These are phyloP conservation scores for Metarhizium album DNA, from an alignment of 2,329 filamentous ascomycete species.

Conservation along the genomic window DNA sequence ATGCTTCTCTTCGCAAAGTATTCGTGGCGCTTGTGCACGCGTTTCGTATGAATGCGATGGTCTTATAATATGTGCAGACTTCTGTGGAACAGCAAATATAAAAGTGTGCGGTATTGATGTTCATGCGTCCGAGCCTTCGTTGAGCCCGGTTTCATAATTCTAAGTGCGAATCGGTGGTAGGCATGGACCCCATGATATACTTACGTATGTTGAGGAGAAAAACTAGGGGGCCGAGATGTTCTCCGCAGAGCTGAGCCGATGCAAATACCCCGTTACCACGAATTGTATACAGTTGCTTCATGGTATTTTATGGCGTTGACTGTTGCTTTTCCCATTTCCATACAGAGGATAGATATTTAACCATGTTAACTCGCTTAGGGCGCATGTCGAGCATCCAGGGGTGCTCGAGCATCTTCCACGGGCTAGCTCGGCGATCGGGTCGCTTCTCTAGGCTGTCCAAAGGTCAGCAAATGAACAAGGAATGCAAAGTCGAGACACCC, in stretches of 20 bases:
- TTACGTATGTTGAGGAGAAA: not conserved
- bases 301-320: not conserved
- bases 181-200: not conserved
- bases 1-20: not conserved
- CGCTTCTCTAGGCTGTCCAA: conserved; percentile 79
- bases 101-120: not conserved
- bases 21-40: not conserved
- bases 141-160: not conserved
- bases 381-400: conserved; percentile 98
- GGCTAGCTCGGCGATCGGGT: conserved; percentile 72
- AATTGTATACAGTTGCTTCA: not conserved
- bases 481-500: conserved; percentile 31
- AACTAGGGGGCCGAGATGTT: not conserved
- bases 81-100: not conserved
- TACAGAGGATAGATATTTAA: conserved; percentile 82
- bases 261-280: not conserved
- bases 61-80: not conserved
- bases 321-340: conserved; percentile 83
- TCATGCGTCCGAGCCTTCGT: not conserved
- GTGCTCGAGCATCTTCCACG: conserved; percentile 98
- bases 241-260: not conserved
- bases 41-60: conserved; percentile 1
- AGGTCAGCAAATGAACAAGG: not conserved
- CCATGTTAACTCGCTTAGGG: conserved; percentile 94
- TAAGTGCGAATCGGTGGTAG: not conserved